A percentile compares a stretch with the other conserved stretches of the same genome.
These are phyloP conservation scores for Vigna reflexopilosa DNA, from an alignment of 306 rosid species.

Conservation along the genomic window DNA sequence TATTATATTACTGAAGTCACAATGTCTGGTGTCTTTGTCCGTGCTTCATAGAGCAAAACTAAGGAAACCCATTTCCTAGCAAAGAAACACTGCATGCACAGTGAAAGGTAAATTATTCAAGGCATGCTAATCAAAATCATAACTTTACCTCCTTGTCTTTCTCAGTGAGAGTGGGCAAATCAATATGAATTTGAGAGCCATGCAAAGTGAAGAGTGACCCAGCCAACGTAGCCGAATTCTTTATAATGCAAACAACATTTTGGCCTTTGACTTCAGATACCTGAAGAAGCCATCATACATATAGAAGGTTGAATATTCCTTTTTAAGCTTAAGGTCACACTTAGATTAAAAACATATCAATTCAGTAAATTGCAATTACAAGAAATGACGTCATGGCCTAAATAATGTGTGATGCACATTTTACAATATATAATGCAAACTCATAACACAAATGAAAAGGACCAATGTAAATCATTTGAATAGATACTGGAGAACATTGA, in stretches of 20 bases:
- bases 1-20: too few species aligned
- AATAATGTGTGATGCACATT: neutral
- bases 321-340: conserved; percentile 32
- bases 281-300: conserved; percentile 58
- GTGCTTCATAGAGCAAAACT: neutral
- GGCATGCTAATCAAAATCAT: conserved; percentile 18
- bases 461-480: conserved; percentile 34
- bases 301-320: conserved; percentile 17
- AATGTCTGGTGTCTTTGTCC: too few species aligned
- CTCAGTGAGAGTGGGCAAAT: conserved; percentile 90
- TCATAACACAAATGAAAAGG: conserved; percentile 29
- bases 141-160: conserved; percentile 79
- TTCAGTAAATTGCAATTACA: conserved; percentile 19
- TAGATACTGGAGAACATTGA: conserved; percentile 19
- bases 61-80: conserved; percentile 1
- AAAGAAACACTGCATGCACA: neutral
- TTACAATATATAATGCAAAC: neutral
- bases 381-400: neutral
- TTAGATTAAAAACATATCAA: conserved; percentile 33
- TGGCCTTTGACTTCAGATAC: conserved; percentile 81
- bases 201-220: conserved; percentile 95
- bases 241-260: conserved; percentile 83
- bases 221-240: conserved; percentile 90
- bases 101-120: conserved; percentile 24
- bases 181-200: conserved; percentile 85